These are phyloP conservation scores for Xylaria acuta DNA, from an alignment of 495 filamentous ascomycete species.

Conservation along the genomic window DNA sequence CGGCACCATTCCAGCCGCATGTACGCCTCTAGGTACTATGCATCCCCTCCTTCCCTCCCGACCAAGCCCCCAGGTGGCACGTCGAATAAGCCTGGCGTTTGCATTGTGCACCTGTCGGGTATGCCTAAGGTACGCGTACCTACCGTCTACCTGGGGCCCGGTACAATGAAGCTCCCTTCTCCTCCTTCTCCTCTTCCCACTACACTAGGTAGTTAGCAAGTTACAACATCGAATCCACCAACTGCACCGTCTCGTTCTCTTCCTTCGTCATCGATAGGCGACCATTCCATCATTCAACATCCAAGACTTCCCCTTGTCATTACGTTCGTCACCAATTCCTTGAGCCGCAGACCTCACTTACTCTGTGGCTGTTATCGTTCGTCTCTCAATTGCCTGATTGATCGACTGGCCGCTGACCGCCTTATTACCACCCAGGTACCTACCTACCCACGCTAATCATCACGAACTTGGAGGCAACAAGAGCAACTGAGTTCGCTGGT, in stretches of 20 bases:
- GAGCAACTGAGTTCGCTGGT: not conserved
- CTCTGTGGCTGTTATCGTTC: not conserved
- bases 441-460: not conserved
- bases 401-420: conserved; percentile 11
- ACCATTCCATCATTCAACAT: not conserved
- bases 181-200: conserved; percentile 21
- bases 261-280: not conserved
- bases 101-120: not conserved
- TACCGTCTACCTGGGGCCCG: conserved; percentile 24
- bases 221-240: not conserved
- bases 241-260: not conserved
- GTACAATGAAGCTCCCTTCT: conserved; percentile 12
- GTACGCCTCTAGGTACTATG: not conserved
- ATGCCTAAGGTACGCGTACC: conserved; percentile 16
- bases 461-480: not conserved
- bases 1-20: not conserved
- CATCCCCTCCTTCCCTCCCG: not conserved
- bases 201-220: no score
- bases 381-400: not conserved
- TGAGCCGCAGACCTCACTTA: not conserved
- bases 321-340: not conserved
- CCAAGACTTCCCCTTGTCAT: not conserved
- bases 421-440: not conserved
- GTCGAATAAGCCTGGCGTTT: not conserved
- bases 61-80: not conserved